Evolutionary conservation across 768 basidiomycete species (phyloP).

Genomic region (Trametes maxima): DNA sequence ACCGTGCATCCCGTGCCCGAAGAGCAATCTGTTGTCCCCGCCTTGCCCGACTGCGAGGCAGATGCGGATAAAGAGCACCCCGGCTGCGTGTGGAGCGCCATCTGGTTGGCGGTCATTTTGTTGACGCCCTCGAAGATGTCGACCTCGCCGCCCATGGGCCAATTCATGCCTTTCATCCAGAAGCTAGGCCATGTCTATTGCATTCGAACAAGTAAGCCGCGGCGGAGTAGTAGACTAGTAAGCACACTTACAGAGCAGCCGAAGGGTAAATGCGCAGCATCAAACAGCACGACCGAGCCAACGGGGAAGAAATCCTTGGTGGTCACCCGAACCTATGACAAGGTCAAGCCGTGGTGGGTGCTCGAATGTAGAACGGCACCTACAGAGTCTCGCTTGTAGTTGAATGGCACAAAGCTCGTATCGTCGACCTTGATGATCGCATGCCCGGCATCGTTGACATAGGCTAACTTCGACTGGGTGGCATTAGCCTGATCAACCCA

Average conservation of each 20-base stretch:
- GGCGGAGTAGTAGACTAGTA: background rate
- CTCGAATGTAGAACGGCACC: background rate
- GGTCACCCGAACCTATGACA: constrained; percentile 44
- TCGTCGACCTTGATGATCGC: constrained; percentile 80
- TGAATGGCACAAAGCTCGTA: constrained; percentile 51
- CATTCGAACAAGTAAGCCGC: too few relatives aligned
- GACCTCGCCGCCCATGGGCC: constrained; percentile 40
- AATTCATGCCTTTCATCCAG: constrained; percentile 40
- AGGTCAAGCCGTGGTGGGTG: background rate
- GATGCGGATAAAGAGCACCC: constrained; percentile 38
- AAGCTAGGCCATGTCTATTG: constrained; percentile 31
- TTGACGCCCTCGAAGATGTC: constrained; percentile 57
- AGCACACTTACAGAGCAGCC: constrained; percentile 50
- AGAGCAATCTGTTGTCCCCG: constrained; percentile 34
- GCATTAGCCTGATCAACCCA: constrained; percentile 55
- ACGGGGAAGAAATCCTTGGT: constrained; percentile 42
- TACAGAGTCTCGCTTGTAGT: constrained; percentile 65
- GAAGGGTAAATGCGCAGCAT: constrained; percentile 51
- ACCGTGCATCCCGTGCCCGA: constrained; percentile 27
- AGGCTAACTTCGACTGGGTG: constrained; percentile 51
- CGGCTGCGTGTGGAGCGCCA: constrained; percentile 52
- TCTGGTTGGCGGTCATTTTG: constrained; percentile 49
- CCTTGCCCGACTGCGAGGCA: constrained; percentile 36
- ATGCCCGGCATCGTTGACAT: constrained; percentile 58
- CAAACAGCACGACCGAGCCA: constrained; percentile 49